phyloP scores from a whole-genome alignment of 148 eudicot species.

The Camellia japonica region DNA sequence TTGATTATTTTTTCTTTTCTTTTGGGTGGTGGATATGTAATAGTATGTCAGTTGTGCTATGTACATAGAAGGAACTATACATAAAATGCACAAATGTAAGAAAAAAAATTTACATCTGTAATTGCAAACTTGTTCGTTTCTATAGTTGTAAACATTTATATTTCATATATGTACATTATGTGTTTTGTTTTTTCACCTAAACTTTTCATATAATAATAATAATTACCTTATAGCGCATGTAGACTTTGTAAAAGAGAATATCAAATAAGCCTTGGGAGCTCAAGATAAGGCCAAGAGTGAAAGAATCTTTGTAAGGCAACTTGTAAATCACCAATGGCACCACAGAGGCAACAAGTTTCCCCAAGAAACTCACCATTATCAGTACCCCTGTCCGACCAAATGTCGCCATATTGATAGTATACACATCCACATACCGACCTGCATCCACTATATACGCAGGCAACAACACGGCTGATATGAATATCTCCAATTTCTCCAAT shows the following conservation, averaged over 20 bases:
- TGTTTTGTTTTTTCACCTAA: no score
- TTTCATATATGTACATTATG: no score
- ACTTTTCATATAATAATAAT: no score
- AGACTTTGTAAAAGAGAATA: constrained; percentile 5
- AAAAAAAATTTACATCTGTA: no score
- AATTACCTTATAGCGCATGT: not conserved
- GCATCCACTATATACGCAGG: not conserved
- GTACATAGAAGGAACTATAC: no score
- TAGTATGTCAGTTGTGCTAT: no score
- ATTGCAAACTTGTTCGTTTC: no score
- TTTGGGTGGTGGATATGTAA: no score
- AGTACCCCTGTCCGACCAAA: not conserved
- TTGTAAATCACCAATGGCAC: not conserved
- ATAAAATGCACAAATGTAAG: no score
- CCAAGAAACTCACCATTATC: not conserved
- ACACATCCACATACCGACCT: not conserved
- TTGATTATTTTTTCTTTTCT: no score
- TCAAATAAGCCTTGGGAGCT: constrained; percentile 21
- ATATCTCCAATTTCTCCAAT: not conserved
- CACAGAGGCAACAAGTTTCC: constrained; percentile 11
- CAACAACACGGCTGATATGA: not conserved
- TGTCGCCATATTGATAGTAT: not conserved
- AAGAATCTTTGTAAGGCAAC: constrained; percentile 15
- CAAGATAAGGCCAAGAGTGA: constrained; percentile 17
- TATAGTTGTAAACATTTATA: no score